Evolutionary conservation across 2,329 filamentous ascomycete species (phyloP).

Genomic region (Stemphylium beticola): DNA sequence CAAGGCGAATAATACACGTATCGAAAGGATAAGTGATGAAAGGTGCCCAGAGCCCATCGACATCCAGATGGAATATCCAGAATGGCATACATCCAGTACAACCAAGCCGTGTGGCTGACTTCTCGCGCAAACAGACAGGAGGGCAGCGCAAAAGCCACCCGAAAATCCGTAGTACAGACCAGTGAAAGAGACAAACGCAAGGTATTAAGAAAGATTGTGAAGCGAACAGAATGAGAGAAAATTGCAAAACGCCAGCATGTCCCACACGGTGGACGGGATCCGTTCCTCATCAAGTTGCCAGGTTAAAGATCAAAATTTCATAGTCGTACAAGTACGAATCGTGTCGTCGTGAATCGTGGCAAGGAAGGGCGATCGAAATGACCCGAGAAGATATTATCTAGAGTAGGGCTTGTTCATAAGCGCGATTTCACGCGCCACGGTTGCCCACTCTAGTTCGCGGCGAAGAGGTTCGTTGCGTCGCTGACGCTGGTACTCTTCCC

Average conservation of each 20-base stretch:
- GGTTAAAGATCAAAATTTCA: slow-evolving; percentile 9
- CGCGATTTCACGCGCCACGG: slow-evolving; percentile 87
- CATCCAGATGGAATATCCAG: slow-evolving; percentile 10
- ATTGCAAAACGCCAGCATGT: slow-evolving; percentile 14
- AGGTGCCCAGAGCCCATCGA: slow-evolving; percentile 6
- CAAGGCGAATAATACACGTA: slow-evolving; percentile 25
- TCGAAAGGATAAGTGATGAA: slow-evolving; percentile 13
- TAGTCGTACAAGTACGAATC: slow-evolving; percentile 31
- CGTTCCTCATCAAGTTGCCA: slow-evolving; percentile 13
- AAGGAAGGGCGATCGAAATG: slow-evolving; percentile 9
- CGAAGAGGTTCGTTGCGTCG: slow-evolving; percentile 62
- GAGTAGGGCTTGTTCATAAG: slow-evolving; percentile 96
- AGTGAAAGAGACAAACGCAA: slow-evolving; percentile 2
- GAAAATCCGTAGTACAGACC: slow-evolving; percentile 5
- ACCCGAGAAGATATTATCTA: slow-evolving; percentile 55
- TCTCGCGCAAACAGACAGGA: slow-evolving; percentile 12
- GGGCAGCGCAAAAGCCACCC: slow-evolving; percentile 5
- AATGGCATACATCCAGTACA: slow-evolving; percentile 21
- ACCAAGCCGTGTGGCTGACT: slow-evolving; percentile 23
- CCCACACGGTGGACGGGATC: slow-evolving; percentile 6
- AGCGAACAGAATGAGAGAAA: neutral
- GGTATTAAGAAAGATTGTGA: slow-evolving; percentile 8
- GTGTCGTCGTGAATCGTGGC: slow-evolving; percentile 31
- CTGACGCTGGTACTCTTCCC: slow-evolving; percentile 80
- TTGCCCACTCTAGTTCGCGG: slow-evolving; percentile 89